Evolutionary conservation across 441 rosid genomes (phyloP), one percentile per base, ranked within the genome.

Genomic region (Pelargonium cotyledonis): DNA sequence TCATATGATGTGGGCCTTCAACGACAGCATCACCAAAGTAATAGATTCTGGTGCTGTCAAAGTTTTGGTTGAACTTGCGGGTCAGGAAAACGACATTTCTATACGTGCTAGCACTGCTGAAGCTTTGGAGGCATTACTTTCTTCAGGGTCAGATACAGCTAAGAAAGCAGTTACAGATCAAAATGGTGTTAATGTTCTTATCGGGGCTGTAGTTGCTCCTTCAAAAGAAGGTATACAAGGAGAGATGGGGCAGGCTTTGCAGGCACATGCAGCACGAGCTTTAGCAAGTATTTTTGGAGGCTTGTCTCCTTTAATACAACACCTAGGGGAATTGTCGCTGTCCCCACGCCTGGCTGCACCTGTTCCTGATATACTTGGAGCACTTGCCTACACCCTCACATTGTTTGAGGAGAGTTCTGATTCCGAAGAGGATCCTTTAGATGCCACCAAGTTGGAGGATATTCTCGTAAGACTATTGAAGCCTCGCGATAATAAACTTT

Each of bases 341-440:
- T 84, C 96, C 62, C 86, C 93, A 70, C 90, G 93, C 72, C 85
- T 94, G 68, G 67, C 85, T 65, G 90, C 85, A 69, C 93, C 95
- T 2, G 78, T 94, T 65, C 83, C 95, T 77, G 97, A 94, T 72
- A 83, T 94, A 77, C 79, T 88, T 21, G 97, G 97, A 66, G 85
- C 87, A 73, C 97, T 93, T 70, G 95, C 93, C 49, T 91, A 88
- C 82, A 93, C 89, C 75, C 75, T 94, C 74, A 85, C 83, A 89
- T 82, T 88, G 49, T 88, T 88, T 70, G 84, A 87, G 76, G 81
- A 73, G 31, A 82, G 69, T 68, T 75, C 77, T 73, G 55, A 46
- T 57, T 68, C 68, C 57, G 82, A 82, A 65, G 84, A 72, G 69
- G 89, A 84, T 57, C 67, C 72, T 21, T 87, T 88, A 78, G 81